Conservation (phyloP, 371 early-diverging fungal genomes). For the Actinomortierella wolfii region DNA sequence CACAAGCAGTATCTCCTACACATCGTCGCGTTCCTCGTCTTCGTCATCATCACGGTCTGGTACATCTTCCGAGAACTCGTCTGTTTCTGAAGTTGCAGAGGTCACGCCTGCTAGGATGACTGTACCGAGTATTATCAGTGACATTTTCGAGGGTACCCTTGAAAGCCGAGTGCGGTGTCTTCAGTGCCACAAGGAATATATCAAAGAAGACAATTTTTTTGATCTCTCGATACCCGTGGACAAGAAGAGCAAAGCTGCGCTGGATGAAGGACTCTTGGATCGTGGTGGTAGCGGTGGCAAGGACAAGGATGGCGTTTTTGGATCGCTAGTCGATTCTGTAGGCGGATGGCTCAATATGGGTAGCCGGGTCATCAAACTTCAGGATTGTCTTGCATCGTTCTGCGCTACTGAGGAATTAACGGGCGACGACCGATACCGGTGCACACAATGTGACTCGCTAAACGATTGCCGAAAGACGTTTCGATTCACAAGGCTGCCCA, state of each 20-base stretch:
- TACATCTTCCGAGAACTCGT: conserved; percentile 39
- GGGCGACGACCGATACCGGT: conserved; percentile 49
- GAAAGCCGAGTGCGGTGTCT: conserved; percentile 52
- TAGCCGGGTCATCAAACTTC: conserved; percentile 30
- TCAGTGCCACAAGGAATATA: conserved; percentile 50
- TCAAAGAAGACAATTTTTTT: conserved; percentile 51
- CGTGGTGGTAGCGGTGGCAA: conserved; percentile 3
- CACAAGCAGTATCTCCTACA: conserved; percentile 32
- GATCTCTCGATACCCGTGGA: conserved; percentile 57
- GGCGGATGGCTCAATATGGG: conserved; percentile 31
- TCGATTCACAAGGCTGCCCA: conserved; percentile 45
- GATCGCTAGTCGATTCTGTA: conserved; percentile 37
- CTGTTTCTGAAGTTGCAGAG: conserved; percentile 27
- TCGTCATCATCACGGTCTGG: conserved; percentile 24
- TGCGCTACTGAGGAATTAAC: conserved; percentile 49
- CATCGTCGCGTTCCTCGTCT: conserved; percentile 35
- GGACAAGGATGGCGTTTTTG: conserved; percentile 23
- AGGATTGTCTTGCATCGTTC: conserved; percentile 51
- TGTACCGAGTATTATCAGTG: conserved; percentile 49
- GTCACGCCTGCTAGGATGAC: conserved; percentile 39
- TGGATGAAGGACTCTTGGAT: conserved; percentile 15
- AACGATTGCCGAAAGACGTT: conserved; percentile 48
- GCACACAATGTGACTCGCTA: conserved; percentile 45
- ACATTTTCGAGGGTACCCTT: conserved; percentile 54
- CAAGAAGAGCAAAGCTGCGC: conserved; percentile 33